Base-by-base conservation (phyloP, 2,329 filamentous ascomycete species). In the Epichloe uncinata region DNA sequence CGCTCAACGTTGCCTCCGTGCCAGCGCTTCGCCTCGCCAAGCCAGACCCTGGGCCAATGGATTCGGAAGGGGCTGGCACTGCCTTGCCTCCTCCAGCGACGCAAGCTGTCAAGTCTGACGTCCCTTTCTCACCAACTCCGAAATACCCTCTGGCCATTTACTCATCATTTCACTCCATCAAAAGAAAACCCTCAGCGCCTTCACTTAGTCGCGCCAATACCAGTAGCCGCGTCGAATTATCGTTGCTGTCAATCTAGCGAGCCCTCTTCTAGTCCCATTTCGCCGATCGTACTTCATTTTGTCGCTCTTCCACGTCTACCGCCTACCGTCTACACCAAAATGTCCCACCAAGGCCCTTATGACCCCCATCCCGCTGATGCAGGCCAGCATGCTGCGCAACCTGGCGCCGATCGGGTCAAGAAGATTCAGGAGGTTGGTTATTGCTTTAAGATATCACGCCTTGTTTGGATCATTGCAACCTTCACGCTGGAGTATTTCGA, bases 1-100 rank as follows among this genome's bases (percentile, higher is more conserved):
- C 26, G 26, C 8, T 30, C 8, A 9, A 4, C 26, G 26, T 35
- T 22, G 15, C 35, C 20, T 30, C 15, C 45, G 37, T 8, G 61
- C 61, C 63, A 54, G 55, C 56, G 58, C 60, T 60, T 63, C 56
- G 59, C 56, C 60, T 57, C 56, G 55, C 53, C 60, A 59, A 60
- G 49, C 49, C 54, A 50, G 43, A 42, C n/a, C 42, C 41, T 22
- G 35, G 35, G 41, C 34, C 18, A 22, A 26, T 47, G 44, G 44
- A 38, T 13, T 36, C 37, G 34, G 42, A 49, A 42, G 48, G 47
- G 52, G n/a, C n/a, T 53, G 50, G 52, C 45, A 15, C 42, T 37
- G 38, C 40, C 18, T 52, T 46, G 52, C 52, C 53, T 53, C 53
- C 46, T 47, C 36, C 38, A 34, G 18, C 36, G 38, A 38, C 48